phyloP scores from a whole-genome alignment of 139 green algal genomes.

The Parachlorella kessleri region DNA sequence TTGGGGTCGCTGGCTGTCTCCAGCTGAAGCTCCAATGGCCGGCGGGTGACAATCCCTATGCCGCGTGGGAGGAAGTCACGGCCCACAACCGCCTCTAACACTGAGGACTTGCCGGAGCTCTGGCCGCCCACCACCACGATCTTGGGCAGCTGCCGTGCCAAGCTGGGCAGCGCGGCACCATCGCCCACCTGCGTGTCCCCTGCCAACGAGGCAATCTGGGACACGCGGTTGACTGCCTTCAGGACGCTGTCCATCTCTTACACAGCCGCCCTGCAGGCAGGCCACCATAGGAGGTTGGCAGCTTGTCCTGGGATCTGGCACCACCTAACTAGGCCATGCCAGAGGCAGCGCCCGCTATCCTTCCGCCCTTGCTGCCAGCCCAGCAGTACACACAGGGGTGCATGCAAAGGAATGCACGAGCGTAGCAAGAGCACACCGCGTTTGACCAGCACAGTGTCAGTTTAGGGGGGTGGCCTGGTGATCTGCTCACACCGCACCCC shows the following conservation, averaged over 20 bases:
- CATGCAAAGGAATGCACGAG: no score
- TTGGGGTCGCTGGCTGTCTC: conserved; percentile 78
- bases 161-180: conserved; percentile 53
- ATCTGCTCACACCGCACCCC: no score
- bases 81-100: conserved; percentile 96
- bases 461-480: no score
- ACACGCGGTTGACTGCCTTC: conserved; percentile 43
- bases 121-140: conserved; percentile 95
- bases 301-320: no score
- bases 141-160: conserved; percentile 86
- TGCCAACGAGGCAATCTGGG: conserved; percentile 41
- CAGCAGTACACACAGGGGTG: no score
- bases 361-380: neutral
- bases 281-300: no score
- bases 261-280: no score
- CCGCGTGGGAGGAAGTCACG: conserved; percentile 93
- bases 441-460: no score
- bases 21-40: conserved; percentile 92
- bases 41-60: conserved; percentile 92
- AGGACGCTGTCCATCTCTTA: conserved; percentile 47
- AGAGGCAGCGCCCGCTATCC: neutral
- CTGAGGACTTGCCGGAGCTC: conserved; percentile 92
- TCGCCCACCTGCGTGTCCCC: conserved; percentile 48
- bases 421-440: neutral
- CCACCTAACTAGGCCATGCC: no score